phyloP scores from a whole-genome alignment of 768 basidiomycete genomes.

The Lactarius trivialis region DNA sequence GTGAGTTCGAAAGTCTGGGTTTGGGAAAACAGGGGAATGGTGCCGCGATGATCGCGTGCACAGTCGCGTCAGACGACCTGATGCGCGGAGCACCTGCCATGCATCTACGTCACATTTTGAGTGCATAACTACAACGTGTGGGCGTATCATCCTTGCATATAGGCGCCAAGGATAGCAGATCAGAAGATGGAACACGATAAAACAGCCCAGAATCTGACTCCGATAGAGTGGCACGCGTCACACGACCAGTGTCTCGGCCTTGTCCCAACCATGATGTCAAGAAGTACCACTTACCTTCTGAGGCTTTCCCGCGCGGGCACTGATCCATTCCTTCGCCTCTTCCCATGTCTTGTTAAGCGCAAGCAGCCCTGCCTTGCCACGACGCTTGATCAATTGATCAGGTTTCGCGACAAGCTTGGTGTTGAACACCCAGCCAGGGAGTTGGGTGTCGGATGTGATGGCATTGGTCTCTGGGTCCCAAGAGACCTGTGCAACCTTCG shows the following conservation, averaged over 20 bases:
- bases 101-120: constrained; percentile 6
- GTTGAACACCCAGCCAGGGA: constrained; percentile 78
- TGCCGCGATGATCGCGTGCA: constrained; percentile 24
- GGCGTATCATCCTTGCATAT: constrained; percentile 5
- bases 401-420: constrained; percentile 93
- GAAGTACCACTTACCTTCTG: constrained; percentile 56
- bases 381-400: constrained; percentile 98
- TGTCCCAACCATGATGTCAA: not conserved
- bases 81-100: constrained; percentile 1
- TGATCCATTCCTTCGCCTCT: constrained; percentile 83
- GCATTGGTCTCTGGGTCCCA: constrained; percentile 70
- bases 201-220: not conserved
- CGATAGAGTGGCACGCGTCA: not conserved
- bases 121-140: constrained; percentile 3
- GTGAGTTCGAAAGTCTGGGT: constrained; percentile 2
- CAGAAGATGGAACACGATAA: constrained; percentile 6
- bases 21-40: not conserved
- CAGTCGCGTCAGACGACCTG: not conserved
- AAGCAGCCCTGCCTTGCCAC: constrained; percentile 95
- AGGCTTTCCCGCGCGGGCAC: constrained; percentile 83
- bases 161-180: not conserved
- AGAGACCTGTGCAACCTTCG: constrained; percentile 80
- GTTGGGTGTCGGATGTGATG: constrained; percentile 49
- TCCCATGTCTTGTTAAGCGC: constrained; percentile 91
- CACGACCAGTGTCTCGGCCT: constrained; percentile 8